Conservation (phyloP, 2,329 filamentous ascomycete genomes). For the Penicillium fuscoglaucum region DNA sequence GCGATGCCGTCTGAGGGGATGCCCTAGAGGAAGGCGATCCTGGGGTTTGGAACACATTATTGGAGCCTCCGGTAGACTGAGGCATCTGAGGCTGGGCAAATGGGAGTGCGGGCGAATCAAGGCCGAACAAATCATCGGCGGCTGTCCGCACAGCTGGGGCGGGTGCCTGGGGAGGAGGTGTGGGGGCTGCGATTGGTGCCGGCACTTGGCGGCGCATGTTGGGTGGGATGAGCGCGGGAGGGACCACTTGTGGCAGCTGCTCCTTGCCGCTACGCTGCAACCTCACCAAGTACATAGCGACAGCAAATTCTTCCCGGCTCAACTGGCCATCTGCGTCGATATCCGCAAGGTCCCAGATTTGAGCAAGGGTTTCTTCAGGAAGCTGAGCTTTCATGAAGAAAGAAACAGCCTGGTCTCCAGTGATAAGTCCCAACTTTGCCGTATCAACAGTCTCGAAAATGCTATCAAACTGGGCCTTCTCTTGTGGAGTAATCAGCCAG, state of each 20-base stretch:
- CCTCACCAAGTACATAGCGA: slow-evolving; percentile 95
- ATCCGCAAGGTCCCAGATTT: slow-evolving; percentile 96
- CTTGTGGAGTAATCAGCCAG: slow-evolving; percentile 79
- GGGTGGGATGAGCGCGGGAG: slow-evolving; percentile 79
- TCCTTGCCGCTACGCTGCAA: slow-evolving; percentile 77
- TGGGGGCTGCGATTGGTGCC: slow-evolving; percentile 39
- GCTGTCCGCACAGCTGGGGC: slow-evolving; percentile 67
- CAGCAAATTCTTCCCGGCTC: slow-evolving; percentile 86
- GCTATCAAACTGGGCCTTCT: slow-evolving; percentile 84
- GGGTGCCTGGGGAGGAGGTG: slow-evolving; percentile 45
- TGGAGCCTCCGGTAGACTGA: slow-evolving; percentile 73
- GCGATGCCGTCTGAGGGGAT: slow-evolving; percentile 42
- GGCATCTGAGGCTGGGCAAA: slow-evolving; percentile 59
- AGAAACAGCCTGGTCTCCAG: slow-evolving; percentile 87
- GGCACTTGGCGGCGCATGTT: slow-evolving; percentile 66
- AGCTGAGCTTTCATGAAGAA: slow-evolving; percentile 94
- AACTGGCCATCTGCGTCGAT: slow-evolving; percentile 86
- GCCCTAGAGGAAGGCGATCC: slow-evolving; percentile 46
- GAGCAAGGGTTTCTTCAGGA: slow-evolving; percentile 82
- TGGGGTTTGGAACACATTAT: slow-evolving; percentile 56
- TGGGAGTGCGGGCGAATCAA: slow-evolving; percentile 65
- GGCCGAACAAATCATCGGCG: slow-evolving; percentile 87
- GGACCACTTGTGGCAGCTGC: slow-evolving; percentile 72
- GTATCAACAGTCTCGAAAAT: slow-evolving; percentile 85
- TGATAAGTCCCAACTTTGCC: slow-evolving; percentile 76